Base-by-base conservation (phyloP, 495 filamentous ascomycete genomes). In the Rusavskia elegans region DNA sequence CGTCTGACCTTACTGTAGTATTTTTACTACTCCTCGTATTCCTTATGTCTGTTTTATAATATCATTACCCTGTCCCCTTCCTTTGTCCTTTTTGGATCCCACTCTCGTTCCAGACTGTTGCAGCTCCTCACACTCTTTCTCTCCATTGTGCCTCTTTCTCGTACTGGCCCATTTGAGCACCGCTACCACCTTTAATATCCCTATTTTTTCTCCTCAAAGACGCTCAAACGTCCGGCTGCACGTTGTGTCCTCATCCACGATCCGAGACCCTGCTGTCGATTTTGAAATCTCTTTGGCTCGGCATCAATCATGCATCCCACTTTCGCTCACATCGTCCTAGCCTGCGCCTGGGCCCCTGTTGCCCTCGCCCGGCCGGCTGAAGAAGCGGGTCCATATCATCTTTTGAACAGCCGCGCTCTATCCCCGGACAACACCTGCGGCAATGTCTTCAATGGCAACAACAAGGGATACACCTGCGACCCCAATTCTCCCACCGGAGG, bases 351-450 rank as follows among this genome's bases (percentile, higher is more conserved):
- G 52, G 32, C 45, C 11, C 6, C 23, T 13, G 16, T 49, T 25
- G 38, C 41, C 45, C 5, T 38, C 2, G 52, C 44, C 17, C 20
- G 17, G 16, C 42, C 52, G 10, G 19, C 52, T 19, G 52, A 53
- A 17, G 52, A 53, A 25, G n/a, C 19, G 16, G 20, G 17, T 5
- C 38, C 39, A 3, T 25, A 13, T 36, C 56, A 46, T 16, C 8
- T 17, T 10, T 23, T 19, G 53, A 52, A 52, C 35, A 49, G 49
- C 19, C 56, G 56, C 23, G 45, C 50, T 17, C 30, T 51, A 10
- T 56, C 57, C 20, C 57, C 57, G 5, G 55, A 59, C 13, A 57
- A 59, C 36, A 57, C 57, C 6, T 59, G 57, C 49, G 57, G 54
- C 8, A 49, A 52, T 29, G 9, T 49, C 10, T 27, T 29, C 19